Conservation (phyloP, 495 filamentous ascomycete genomes). For the Podospora australis region DNA sequence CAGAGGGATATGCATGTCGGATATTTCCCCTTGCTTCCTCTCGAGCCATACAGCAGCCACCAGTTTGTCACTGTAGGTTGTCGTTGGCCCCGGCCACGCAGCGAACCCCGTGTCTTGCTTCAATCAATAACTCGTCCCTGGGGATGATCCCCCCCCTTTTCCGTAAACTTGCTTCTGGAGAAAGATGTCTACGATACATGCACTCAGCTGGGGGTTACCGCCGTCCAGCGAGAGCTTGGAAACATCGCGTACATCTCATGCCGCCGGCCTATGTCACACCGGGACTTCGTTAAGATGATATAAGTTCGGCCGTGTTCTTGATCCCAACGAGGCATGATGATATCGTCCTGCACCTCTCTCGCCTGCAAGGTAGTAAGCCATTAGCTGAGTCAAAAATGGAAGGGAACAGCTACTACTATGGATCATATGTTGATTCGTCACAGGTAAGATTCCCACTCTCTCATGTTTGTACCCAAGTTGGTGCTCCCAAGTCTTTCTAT, state of each 20-base stretch:
- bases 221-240: neutral
- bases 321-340: neutral
- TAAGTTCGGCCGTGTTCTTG: neutral
- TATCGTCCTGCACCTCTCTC: neutral
- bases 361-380: too few species aligned
- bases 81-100: too few species aligned
- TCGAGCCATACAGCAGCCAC: too few species aligned
- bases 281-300: neutral
- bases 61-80: too few species aligned
- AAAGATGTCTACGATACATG: neutral
- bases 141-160: neutral
- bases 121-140: too few species aligned
- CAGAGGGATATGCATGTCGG: conserved; percentile 1
- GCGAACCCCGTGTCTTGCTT: too few species aligned
- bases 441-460: neutral
- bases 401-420: neutral
- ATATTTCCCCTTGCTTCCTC: neutral
- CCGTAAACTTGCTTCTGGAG: neutral
- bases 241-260: neutral
- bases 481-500: neutral
- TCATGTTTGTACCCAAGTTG: neutral
- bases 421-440: neutral
- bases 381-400: neutral
- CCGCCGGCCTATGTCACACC: neutral
- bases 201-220: neutral